Evolutionary conservation across 2,329 filamentous ascomycete genomes (phyloP).

Genomic region (Talaromyces verruculosus): DNA sequence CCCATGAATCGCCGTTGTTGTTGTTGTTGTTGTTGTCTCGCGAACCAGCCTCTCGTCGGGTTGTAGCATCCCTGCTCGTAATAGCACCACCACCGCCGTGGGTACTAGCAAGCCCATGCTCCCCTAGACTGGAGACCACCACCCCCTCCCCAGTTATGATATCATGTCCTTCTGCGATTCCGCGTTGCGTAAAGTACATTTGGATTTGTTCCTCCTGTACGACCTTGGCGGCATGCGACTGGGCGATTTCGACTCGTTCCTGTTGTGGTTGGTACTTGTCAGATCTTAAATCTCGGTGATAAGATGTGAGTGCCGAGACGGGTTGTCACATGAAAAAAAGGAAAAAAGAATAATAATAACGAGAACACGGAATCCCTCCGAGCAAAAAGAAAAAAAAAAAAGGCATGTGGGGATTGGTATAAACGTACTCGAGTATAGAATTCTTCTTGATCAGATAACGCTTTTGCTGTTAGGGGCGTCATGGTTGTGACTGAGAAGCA

Average conservation of each 20-base stretch:
- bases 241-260: slow-evolving; percentile 14
- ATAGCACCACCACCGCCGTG: neutral
- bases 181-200: slow-evolving; percentile 21
- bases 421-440: neutral
- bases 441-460: neutral
- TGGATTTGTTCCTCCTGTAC: slow-evolving; percentile 26
- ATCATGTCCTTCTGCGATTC: neutral
- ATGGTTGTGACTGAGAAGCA: neutral
- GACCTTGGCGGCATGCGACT: slow-evolving; percentile 15
- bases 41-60: neutral
- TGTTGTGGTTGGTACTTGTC: slow-evolving; percentile 24
- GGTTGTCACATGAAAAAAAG: neutral
- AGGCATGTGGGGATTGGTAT: neutral
- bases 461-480: neutral
- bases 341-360: neutral
- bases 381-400: neutral
- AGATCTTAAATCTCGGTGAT: neutral
- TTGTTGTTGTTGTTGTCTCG: neutral
- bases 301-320: neutral
- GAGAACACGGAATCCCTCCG: neutral
- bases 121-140: neutral
- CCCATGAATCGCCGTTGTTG: neutral
- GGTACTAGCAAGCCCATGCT: neutral
- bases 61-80: neutral
- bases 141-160: neutral